Evolutionary conservation across 768 basidiomycete genomes (phyloP), one percentile per base, ranked within the genome.

Genomic region (Royoungia palumana): DNA sequence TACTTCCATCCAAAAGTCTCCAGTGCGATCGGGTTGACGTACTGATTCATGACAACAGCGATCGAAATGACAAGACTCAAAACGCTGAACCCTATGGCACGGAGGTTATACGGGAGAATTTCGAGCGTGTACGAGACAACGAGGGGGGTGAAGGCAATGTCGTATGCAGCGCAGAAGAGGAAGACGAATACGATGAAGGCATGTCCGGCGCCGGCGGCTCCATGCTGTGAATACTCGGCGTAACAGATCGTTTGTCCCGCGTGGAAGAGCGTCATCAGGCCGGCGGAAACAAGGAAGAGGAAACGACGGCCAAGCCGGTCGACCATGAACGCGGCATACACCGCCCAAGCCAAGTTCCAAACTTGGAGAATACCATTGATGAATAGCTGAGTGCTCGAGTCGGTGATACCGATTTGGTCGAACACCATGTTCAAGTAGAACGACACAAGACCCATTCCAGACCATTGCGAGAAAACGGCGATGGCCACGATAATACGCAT

Each of bases 41-140:
- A 89, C 69, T 90, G 89, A 65, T 91, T 92, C 70, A 94, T 89
- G 67, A 94, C 87, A 57, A 93, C 81, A 6, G 89, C 78, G 47
- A 85, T 56, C 12, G 87, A 89, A 64, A 89, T 80, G 50, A 79
- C 70, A 64, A 93, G 86, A 70, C 81, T 87, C 76, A 92, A 89
- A 47, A 92, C 60, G 55, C 77, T 86, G 74, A 89, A 83, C 46
- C 90, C 89, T 75, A 91, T 93, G 56, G 89, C 89, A 66, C 91
- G 89, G 48, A 94, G 73, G 25, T 73, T 70, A 72, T 77, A 92
- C 6, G 91, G 91, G 45, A 94, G 72, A 68, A 94, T 94, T 68
- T 95, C 93, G 54, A 93, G 78, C 37, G 89, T 88, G 72, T 94
- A 93, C 0, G 85, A 80, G 47, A 92, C 84, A 56, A 91, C 85